Evolutionary conservation across 2,329 filamentous ascomycete genomes (phyloP), one percentile per base, ranked within the genome.

Genomic region (Leptographium galeiforme): DNA sequence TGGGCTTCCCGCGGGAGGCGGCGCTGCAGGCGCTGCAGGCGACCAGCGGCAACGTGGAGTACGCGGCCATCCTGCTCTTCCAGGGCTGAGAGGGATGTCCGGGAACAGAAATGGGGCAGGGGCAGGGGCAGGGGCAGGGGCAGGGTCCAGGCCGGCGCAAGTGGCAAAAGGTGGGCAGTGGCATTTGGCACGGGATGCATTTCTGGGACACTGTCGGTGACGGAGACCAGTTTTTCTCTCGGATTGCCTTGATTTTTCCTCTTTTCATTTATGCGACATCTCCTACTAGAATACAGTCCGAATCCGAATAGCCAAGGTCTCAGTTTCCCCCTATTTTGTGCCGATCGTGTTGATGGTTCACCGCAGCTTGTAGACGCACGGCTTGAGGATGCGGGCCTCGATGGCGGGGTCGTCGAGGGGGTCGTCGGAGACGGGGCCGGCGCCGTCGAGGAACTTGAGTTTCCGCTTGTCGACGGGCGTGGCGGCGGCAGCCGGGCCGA

Each of bases 351-450:
- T 34, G 33, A 34, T 34, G 33, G 48, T 19, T 65, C 75, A 94
- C 62, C 91, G 79, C 60, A 90, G 79, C 73, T 97, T 97, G 70
- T 97, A 97, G 57, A 97, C 82, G 71, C 93, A 97, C 18, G 93
- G 93, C 74, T 97, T 97, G 61, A 98, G 68, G 53, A 91, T 75
- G 36, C 66, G 69, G 51, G 72, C 71, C 65, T 84, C 87, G 60
- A 84, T 81, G 6, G 74, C 75, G 18, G 76, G 77, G 43, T 74
- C 77, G 34, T 74, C 73, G 53, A 72, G 74, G 48, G 75, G 70
- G 18, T 75, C 77, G 38, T 74, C 76, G 46, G 74, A 71, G 56
- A 78, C 69, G 30, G 75, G 76, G 45, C 73, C 76, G 33, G 73
- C 72, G 53, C 73, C 74, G 59, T 84, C 81, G 55, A 82, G 70